Base-by-base conservation (phyloP, 2,329 filamentous ascomycete species). In the Neurospora sp. region DNA sequence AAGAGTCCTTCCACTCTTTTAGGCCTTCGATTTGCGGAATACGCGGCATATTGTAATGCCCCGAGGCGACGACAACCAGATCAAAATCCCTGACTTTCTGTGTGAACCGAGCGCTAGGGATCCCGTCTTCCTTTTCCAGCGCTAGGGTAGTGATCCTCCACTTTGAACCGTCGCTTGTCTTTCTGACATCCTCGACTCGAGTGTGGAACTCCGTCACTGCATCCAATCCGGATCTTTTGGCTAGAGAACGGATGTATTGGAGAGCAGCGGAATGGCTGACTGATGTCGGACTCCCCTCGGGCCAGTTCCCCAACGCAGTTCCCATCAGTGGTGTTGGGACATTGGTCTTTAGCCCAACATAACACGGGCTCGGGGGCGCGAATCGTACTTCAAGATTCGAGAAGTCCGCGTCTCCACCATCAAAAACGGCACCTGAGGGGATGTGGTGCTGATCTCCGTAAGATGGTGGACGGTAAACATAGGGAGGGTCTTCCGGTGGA, bases 301-400 rank as follows among this genome's bases (percentile, higher is more conserved):
- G 87, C 85, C 90, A 92, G 0, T 75, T 72, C 3, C 79, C 76
- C 1, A 85, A 77, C 9, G 78, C 79, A 70, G 79, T 83, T 58
- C 78, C 77, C 78, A 85, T 81, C 2, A 85, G 74, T 28, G 77
- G 82, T n/a, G 90, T 88, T 0, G 91, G 90, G 3, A 94, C 90
- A 75, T 95, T 96, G 42, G 91, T 93, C 76, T 90, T 90, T 8
- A 94, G 80, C 2, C 85, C 84, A 5, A 78, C 79, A 70, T 85
- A 80, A 85, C 86, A 81, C 83, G 93, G 80, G 0, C 78, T 78
- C 0, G 77, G 78, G 2, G 76, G 76, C 1, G 76, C 73, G 43
- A 75, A 77, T 2, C 62, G 69, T 17, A 74, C 66, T 70, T 73
- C 87, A 78, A 33, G 84, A 87, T 68, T 71, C 58, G 15, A 28